Percentiles rank a stretch among this genome's conserved stretches.
These are phyloP conservation scores for Xylona heveae DNA, from an alignment of 495 filamentous ascomycete genomes.

Conservation along the genomic window DNA sequence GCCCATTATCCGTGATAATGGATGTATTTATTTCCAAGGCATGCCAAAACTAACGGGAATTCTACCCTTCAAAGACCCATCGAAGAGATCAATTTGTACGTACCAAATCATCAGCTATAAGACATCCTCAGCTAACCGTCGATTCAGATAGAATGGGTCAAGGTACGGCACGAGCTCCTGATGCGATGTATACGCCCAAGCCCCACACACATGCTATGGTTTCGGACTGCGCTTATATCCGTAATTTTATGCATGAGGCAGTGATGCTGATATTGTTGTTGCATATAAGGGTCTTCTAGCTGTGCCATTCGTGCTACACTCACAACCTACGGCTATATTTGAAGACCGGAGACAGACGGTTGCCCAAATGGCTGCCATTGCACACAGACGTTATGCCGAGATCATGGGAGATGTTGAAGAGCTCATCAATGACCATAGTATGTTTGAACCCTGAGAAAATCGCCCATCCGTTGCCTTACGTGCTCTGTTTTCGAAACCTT, in stretches of 20 bases:
- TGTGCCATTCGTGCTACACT: slow-evolving; percentile 92
- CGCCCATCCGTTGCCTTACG: no score
- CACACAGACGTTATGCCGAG: slow-evolving; percentile 74
- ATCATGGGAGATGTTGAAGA: slow-evolving; percentile 88
- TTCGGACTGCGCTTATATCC: not conserved
- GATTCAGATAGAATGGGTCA: slow-evolving; percentile 44
- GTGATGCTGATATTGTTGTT: slow-evolving; percentile 1
- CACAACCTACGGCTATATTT: slow-evolving; percentile 71
- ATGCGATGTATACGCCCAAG: not conserved
- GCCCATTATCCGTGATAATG: not conserved
- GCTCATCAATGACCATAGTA: slow-evolving; percentile 85
- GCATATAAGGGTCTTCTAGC: slow-evolving; percentile 50
- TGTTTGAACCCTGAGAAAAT: no score
- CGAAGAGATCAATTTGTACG: slow-evolving; percentile 67
- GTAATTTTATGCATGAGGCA: slow-evolving; percentile 3
- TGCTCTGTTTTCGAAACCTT: not conserved
- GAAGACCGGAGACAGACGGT: slow-evolving; percentile 36
- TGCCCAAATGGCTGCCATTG: slow-evolving; percentile 36
- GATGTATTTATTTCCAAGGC: not conserved
- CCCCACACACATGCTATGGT: not conserved
- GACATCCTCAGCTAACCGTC: not conserved
- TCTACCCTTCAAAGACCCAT: slow-evolving; percentile 35
- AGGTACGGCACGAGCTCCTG: slow-evolving; percentile 17
- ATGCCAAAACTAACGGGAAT: no score
- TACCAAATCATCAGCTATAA: not conserved